Evolutionary conservation across 495 filamentous ascomycete genomes (phyloP).

Genomic region (Ascodesmis nigricans): DNA sequence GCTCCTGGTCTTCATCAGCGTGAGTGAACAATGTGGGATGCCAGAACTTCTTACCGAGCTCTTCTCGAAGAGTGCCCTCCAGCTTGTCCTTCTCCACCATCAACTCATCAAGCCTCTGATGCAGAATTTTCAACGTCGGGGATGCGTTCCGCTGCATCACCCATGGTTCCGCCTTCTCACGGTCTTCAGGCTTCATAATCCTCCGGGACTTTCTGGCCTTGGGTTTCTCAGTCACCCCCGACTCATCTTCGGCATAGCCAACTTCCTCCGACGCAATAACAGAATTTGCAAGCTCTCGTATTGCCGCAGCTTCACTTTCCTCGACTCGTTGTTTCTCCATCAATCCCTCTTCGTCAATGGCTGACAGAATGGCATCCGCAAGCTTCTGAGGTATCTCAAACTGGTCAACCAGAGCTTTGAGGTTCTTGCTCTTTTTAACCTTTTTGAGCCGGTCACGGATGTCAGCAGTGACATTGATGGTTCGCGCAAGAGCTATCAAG

Average conservation of each 20-base stretch:
- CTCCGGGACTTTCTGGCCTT: slow-evolving; percentile 12
- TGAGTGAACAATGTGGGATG: background rate
- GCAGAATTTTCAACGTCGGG: slow-evolving; percentile 37
- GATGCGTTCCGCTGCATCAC: slow-evolving; percentile 73
- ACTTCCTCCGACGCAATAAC: too few species aligned
- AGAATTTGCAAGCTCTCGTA: slow-evolving; percentile 48
- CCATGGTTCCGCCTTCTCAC: slow-evolving; percentile 44
- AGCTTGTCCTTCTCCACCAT: slow-evolving; percentile 35
- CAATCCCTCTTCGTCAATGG: slow-evolving; percentile 88
- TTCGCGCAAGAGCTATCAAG: slow-evolving; percentile 56
- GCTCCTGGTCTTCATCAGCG: slow-evolving; percentile 23
- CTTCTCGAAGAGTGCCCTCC: slow-evolving; percentile 34
- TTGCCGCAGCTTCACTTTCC: slow-evolving; percentile 43
- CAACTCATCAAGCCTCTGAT: slow-evolving; percentile 38
- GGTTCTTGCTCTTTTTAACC: background rate
- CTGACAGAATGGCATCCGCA: slow-evolving; percentile 42
- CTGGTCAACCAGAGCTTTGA: slow-evolving; percentile 2
- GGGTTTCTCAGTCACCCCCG: slow-evolving; percentile 5
- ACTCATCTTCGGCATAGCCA: too few species aligned
- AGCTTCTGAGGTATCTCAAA: slow-evolving; percentile 46
- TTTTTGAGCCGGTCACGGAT: slow-evolving; percentile 32
- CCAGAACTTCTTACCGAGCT: slow-evolving; percentile 23
- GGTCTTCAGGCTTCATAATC: slow-evolving; percentile 29
- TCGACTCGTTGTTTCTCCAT: slow-evolving; percentile 54
- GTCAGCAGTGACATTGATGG: slow-evolving; percentile 54